Conservation (phyloP, 2,329 filamentous ascomycete species). For the Sporothrix pallida region DNA sequence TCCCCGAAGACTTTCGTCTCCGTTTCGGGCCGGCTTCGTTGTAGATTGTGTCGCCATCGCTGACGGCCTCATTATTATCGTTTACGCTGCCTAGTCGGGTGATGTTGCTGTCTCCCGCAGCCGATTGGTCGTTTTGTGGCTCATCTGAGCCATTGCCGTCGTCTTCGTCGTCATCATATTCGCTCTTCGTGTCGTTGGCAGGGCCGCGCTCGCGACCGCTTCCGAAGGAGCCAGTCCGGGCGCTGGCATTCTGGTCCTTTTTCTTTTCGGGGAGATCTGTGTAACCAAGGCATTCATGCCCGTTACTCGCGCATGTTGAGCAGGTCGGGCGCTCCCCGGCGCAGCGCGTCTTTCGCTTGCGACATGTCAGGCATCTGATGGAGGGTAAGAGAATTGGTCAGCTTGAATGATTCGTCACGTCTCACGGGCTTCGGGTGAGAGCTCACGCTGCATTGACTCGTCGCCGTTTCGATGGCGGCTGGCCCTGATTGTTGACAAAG, state of each 20-base stretch:
- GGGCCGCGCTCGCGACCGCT: constrained; percentile 31
- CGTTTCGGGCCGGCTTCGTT: not conserved
- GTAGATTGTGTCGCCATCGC: not conserved
- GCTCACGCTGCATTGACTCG: constrained; percentile 79
- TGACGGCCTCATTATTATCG: not conserved
- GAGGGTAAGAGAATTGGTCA: constrained; percentile 19
- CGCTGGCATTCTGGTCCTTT: constrained; percentile 40
- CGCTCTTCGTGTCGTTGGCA: constrained; percentile 37
- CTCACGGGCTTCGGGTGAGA: not conserved
- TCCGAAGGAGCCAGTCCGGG: constrained; percentile 26
- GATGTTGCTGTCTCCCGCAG: not conserved
- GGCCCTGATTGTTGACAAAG: constrained; percentile 82
- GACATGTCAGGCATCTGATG: constrained; percentile 71
- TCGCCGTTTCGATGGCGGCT: constrained; percentile 78
- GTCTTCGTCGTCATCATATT: constrained; percentile 37
- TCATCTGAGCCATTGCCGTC: constrained; percentile 39
- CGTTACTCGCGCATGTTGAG: constrained; percentile 74
- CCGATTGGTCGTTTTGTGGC: constrained; percentile 38
- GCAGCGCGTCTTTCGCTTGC: constrained; percentile 76
- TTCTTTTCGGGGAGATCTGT: constrained; percentile 59
- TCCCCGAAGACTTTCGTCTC: not conserved
- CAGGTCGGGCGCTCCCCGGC: constrained; percentile 74
- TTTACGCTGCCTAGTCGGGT: not conserved
- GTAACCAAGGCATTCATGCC: constrained; percentile 72
- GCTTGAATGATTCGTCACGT: not conserved